Base-by-base conservation (phyloP, 352 stramenopile genomes). In the Globisporangium recalcitrans region DNA sequence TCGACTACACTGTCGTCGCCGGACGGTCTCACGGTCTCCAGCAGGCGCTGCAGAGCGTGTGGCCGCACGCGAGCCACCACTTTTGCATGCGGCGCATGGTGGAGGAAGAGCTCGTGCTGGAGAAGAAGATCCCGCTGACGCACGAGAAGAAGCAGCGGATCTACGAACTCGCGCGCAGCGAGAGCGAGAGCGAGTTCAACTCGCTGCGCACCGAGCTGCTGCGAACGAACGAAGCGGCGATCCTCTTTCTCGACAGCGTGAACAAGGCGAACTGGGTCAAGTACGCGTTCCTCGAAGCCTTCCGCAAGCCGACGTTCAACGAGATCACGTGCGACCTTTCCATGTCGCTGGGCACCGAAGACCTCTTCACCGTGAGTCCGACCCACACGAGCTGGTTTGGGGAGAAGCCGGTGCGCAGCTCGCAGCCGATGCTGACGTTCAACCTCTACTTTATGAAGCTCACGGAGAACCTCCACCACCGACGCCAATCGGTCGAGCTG, bases 361-460 rank as follows among this genome's bases (percentile, higher is more conserved):
- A 82, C 8, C 66, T 82, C 27, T 75, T 79, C 26, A 58, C 74
- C n/a, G 38, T 60, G 52, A 84, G 60, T 31, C 57, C 58, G n/a
- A 74, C 56, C 36, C 72, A 87, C 51, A 68, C 67, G 21, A 67
- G 52, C 49, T 92, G 79, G 80, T 92, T 92, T 44, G 78, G 80
- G 1, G 75, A 86, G 40, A 75, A 87, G 16, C 49, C 74, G 3
- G 68, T 87, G 21, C 71, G 74, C 22, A 90, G 78, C 31, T 89
- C 80, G 57, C 77, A 89, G 62, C 83, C 83, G 0, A 64, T 92
- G 10, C 57, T 70, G 5, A 76, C 78, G 21, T 92, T 89, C 60
- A 83, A 83, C 59, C 74, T 77, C 22, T 92, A 84, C 60, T 89
- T 90, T 52, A 82, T 79, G 72, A 88, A 85, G 26, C 78, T 90